phyloP scores from a whole-genome alignment of 345 rosid genomes.

The Clarkia xantiana region DNA sequence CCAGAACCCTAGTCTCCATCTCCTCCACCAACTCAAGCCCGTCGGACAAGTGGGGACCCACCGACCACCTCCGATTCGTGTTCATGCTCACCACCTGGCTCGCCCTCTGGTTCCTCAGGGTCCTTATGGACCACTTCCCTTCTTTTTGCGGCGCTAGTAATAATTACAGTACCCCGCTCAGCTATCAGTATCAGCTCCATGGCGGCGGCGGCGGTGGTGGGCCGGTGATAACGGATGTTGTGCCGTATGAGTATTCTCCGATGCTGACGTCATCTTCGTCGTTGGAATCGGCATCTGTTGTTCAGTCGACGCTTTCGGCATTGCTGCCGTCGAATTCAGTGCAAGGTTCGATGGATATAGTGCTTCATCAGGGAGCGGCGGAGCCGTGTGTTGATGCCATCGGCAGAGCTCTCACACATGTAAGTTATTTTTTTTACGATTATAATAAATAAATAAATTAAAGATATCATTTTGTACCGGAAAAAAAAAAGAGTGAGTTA shows the following conservation, averaged over 20 bases:
- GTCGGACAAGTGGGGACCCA: slow-evolving; percentile 35
- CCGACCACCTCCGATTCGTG: slow-evolving; percentile 63
- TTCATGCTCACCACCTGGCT: slow-evolving; percentile 52
- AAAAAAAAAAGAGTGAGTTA: too few relatives aligned
- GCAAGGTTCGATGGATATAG: slow-evolving; percentile 23
- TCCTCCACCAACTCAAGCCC: slow-evolving; percentile 24
- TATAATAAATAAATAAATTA: neutral
- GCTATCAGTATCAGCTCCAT: too few relatives aligned
- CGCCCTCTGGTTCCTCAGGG: slow-evolving; percentile 46
- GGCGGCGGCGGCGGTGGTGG: too few relatives aligned
- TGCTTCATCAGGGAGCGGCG: slow-evolving; percentile 26
- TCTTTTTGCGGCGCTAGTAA: slow-evolving; percentile 5
- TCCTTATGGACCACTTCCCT: slow-evolving; percentile 45
- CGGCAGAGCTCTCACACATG: slow-evolving; percentile 56
- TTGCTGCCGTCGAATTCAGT: slow-evolving; percentile 20
- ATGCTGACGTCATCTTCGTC: slow-evolving; percentile 9
- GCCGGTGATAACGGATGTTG: too few relatives aligned
- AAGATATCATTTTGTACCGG: too few relatives aligned
- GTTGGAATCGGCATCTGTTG: slow-evolving; percentile 6
- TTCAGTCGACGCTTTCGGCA: slow-evolving; percentile 1
- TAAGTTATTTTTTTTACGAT: slow-evolving; percentile 18
- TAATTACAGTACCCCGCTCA: too few relatives aligned
- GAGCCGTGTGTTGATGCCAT: slow-evolving; percentile 41
- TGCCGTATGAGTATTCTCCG: neutral
- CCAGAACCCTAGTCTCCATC: slow-evolving; percentile 41